These are phyloP conservation scores for Melanogaster broomeanus DNA, from an alignment of 768 basidiomycete genomes.

Conservation along the genomic window DNA sequence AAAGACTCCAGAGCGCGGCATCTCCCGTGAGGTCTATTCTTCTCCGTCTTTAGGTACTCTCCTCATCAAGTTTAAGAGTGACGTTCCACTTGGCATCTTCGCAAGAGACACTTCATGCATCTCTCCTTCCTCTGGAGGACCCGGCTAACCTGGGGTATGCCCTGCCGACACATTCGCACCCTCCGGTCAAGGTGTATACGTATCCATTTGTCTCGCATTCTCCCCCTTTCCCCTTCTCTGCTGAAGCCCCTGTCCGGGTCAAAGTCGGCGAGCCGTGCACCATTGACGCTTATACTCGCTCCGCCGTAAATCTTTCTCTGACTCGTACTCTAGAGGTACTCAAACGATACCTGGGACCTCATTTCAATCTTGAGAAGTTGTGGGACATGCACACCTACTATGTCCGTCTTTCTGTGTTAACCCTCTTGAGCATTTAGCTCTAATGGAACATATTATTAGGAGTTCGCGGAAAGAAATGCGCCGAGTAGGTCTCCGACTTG, in stretches of 20 bases:
- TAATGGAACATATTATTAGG: constrained; percentile 17
- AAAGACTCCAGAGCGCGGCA: constrained; percentile 20
- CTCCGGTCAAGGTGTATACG: constrained; percentile 32
- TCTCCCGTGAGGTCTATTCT: constrained; percentile 28
- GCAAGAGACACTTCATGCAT: constrained; percentile 36
- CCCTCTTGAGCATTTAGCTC: background rate
- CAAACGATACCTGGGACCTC: constrained; percentile 40
- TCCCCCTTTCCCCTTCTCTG: constrained; percentile 40
- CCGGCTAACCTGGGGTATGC: constrained; percentile 18
- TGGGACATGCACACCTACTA: constrained; percentile 51
- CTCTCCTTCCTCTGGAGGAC: constrained; percentile 27
- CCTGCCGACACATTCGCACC: constrained; percentile 24
- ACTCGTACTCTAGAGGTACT: constrained; percentile 40
- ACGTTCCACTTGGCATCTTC: constrained; percentile 37
- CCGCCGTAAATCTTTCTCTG: constrained; percentile 40
- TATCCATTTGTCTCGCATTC: constrained; percentile 37
- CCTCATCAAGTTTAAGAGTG: constrained; percentile 25
- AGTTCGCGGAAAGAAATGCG: constrained; percentile 42
- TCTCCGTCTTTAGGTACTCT: background rate
- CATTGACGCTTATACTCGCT: constrained; percentile 36
- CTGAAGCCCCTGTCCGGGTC: constrained; percentile 30
- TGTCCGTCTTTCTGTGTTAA: constrained; percentile 20
- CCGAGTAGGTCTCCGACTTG: constrained; percentile 30
- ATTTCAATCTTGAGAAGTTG: constrained; percentile 45
- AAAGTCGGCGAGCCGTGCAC: constrained; percentile 17